Base-by-base conservation (phyloP, 306 rosid genomes). In the Cicer chorassanicum region DNA sequence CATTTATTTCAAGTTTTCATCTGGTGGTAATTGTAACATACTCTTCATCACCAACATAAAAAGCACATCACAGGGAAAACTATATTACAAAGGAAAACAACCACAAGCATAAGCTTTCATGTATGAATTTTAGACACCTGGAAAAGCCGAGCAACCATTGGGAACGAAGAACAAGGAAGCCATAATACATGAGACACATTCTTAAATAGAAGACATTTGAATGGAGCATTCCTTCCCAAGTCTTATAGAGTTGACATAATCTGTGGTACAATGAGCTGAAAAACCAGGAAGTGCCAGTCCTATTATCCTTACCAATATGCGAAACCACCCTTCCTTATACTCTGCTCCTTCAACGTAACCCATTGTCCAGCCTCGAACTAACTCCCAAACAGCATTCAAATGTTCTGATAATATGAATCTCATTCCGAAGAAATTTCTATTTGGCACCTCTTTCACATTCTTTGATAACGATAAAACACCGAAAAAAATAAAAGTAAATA, bases 321-420 rank as follows among this genome's bases (percentile, higher is more conserved):
- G 63, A 80, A 90, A 83, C 96, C 92, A 88, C 4, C 91, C 89
- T 70, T 92, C 92, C 64, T 51, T 84, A 43, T 90, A 90, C 56
- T 83, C 91, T 70, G 85, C 72, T 70, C 98, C 98, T 45, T 79
- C 64, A 8, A 65, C 41, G 73, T 83, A 90, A 13, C 88, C 89
- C 68, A 88, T 90, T 68, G 76, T 74, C 11, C 87, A 80, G 45
- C 90, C 79, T 84, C 92, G 82, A 39, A 87, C 63, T 40, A 92
- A 85, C 86, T 90, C 96, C 94, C 94, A 88, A 7, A 82, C 53
- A 54, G 92, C 98, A 84, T 78, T 92, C 70, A 90, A 61, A 84
- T 88, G 73, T 81, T 13, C 24, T 4, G 84, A 76, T 11, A 88
- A 73, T 63, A 83, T 13, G 62, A 79, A 82, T 69, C 72, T 76